These are phyloP conservation scores for Bruguiera hainesii DNA, from an alignment of 441 rosid species.

Conservation along the genomic window DNA sequence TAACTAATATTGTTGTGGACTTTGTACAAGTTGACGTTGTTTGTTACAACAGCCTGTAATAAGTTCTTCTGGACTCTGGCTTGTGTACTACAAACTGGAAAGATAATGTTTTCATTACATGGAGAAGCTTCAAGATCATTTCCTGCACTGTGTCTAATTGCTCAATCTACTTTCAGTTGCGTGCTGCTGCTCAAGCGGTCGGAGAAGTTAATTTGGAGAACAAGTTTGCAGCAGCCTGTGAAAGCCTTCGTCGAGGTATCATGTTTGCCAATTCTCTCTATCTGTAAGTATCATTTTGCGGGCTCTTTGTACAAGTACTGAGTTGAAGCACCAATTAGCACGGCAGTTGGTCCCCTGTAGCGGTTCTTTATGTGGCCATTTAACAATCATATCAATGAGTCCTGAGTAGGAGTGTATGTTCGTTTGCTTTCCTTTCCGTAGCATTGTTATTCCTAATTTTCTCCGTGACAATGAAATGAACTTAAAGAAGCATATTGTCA, in stretches of 20 bases:
- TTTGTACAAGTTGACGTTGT: no score
- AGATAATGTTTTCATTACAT: not conserved
- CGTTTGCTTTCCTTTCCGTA: no score
- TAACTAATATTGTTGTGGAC: no score
- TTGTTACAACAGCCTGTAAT: no score
- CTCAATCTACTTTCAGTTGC: conserved; percentile 42
- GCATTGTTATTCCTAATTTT: no score
- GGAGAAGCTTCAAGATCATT: not conserved
- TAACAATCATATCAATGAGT: not conserved
- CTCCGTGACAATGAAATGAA: no score
- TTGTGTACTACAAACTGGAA: no score
- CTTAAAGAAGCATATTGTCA: no score
- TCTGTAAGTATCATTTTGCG: conserved; percentile 33
- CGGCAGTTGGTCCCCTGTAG: not conserved
- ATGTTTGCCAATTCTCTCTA: conserved; percentile 98
- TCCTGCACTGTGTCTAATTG: not conserved
- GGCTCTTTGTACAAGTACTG: not conserved
- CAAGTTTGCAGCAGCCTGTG: conserved; percentile 88
- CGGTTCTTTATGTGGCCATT: not conserved
- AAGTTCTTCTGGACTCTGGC: no score
- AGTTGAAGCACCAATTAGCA: not conserved
- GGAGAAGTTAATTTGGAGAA: conserved; percentile 73
- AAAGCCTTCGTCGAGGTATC: conserved; percentile 86
- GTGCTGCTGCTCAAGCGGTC: conserved; percentile 89
- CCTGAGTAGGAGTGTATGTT: no score